Base-by-base conservation (phyloP, 169 alveolate species). In the Neospora caninum region DNA sequence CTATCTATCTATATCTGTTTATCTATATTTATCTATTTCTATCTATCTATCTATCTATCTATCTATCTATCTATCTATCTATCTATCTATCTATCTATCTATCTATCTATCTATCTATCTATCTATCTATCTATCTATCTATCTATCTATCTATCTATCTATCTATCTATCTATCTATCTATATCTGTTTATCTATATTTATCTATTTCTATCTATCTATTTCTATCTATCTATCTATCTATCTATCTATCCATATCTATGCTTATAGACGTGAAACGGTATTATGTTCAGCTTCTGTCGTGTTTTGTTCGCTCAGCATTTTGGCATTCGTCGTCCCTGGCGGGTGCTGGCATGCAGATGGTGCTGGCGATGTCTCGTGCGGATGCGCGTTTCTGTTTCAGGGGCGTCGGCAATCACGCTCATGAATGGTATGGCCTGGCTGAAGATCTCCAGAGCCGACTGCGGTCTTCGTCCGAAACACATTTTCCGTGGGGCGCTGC, bases 381-480 rank as follows among this genome's bases (percentile, higher is more conserved):
- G 73, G 25, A 22, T 64, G 73, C 73, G 25, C 27, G 6, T 38
- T 38, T 13, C 53, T 58, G 80, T 45, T 58, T 45, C 92, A 92
- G 95, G 95, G 95, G 95, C 42, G 92, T 92, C 38, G 95, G 88
- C 45, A 83, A 45, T 41, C 64, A 84, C 25, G 92, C 92, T n/a
- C 92, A 91, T 87, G 95, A 82, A 64, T 92, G 95, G 95, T 45
- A 82, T 31, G 84, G 92, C n/a, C 83, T 91, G 54, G n/a, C 10
- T 4, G 87, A 69, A 84, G 92, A 83, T 0, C 83, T 92, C 36
- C 78, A 67, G 87, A 70, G 67, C 43, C 53, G 29, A 80, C 54
- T 92, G 73, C 88, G 80, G 41, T 64, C 92, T 27, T 22, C 58
- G 22, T 91, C 88, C 29, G 80, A 58, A 45, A 88, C 80, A 41